Conservation (phyloP, 306 rosid species). For the Neltuma alba region DNA sequence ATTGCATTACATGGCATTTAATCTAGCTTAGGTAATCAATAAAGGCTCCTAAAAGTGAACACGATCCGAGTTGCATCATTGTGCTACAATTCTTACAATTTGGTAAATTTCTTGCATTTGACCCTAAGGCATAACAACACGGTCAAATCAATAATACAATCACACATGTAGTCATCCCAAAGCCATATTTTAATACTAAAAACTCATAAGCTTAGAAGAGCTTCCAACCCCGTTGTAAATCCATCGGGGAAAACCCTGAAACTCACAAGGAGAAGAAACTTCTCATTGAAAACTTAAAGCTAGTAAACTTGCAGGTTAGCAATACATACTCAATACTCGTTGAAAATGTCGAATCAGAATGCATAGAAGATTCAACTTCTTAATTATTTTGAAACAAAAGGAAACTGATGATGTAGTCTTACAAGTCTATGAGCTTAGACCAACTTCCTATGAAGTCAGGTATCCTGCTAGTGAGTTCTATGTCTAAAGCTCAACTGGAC, state of each 20-base stretch:
- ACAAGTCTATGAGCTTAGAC: slow-evolving; percentile 64
- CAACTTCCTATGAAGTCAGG: slow-evolving; percentile 81
- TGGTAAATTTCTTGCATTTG: too few species aligned
- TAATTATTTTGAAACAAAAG: background rate
- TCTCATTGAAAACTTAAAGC: background rate
- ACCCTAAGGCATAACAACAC: too few species aligned
- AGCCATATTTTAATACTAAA: background rate
- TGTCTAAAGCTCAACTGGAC: slow-evolving; percentile 75
- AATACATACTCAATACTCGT: background rate
- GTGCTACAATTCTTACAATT: too few species aligned
- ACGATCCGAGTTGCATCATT: too few species aligned
- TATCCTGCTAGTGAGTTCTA: slow-evolving; percentile 59
- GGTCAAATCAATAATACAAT: too few species aligned
- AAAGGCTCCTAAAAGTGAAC: too few species aligned
- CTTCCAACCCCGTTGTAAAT: background rate
- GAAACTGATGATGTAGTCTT: slow-evolving; percentile 40
- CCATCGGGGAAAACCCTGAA: background rate
- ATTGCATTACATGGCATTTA: too few species aligned
- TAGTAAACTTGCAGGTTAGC: background rate
- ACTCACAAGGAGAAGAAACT: too few species aligned
- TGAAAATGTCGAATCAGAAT: background rate
- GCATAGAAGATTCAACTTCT: background rate
- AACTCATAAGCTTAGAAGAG: background rate
- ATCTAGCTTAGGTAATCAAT: too few species aligned
- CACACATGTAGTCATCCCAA: background rate